Percentiles rank a stretch among this genome's conserved stretches.
phyloP scores from a whole-genome alignment of 139 green algal genomes.

The Penium margaritaceum region DNA sequence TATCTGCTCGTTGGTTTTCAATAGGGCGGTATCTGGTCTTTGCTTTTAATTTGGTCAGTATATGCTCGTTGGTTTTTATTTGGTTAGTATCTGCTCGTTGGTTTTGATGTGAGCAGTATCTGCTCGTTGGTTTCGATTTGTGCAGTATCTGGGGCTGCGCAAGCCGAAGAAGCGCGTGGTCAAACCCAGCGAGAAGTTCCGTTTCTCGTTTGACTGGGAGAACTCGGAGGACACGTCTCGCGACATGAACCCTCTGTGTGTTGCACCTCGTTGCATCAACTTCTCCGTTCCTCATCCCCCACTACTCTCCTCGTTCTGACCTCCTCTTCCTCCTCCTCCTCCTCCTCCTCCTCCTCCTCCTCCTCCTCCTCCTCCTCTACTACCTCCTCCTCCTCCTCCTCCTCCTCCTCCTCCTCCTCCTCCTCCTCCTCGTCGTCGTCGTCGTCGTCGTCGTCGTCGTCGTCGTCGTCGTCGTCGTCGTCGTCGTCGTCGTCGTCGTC shows the following conservation, averaged over 20 bases:
- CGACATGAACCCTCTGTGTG: conserved; percentile 87
- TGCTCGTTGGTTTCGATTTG: too few relatives aligned
- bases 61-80: too few relatives aligned
- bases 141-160: conserved; percentile 75
- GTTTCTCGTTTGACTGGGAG: conserved; percentile 97
- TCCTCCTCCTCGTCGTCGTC: not conserved
- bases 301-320: too few relatives aligned
- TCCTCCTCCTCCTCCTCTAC: too few relatives aligned
- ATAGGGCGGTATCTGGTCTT: too few relatives aligned
- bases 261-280: not conserved
- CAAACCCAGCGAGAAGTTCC: conserved; percentile 80
- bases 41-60: too few relatives aligned
- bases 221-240: conserved; percentile 81
- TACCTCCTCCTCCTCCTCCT: not conserved
- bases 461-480: not conserved
- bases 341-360: conserved; percentile 1
- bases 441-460: not conserved
- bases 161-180: conserved; percentile 70
- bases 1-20: too few relatives aligned
- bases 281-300: not conserved
- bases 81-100: too few relatives aligned
- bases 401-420: not conserved
- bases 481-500: not conserved
- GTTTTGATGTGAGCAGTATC: too few relatives aligned
- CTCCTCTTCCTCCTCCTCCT: too few relatives aligned